Conservation (phyloP, 2,329 filamentous ascomycete genomes). For the Aspergillus eucalypticola region DNA sequence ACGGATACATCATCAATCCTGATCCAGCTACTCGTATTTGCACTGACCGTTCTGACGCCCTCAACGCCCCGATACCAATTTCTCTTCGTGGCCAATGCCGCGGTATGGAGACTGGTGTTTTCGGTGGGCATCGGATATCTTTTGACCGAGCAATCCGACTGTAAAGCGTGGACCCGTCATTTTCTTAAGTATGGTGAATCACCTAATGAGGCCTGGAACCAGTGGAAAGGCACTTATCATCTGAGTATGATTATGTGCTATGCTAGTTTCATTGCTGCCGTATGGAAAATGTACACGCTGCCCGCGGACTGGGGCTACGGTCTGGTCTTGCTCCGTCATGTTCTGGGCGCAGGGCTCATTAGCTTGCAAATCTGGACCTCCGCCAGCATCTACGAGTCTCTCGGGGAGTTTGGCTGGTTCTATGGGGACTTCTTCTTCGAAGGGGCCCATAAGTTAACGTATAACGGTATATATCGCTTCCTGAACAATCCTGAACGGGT, state of each 20-base stretch:
- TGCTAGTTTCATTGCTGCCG: conserved; percentile 81
- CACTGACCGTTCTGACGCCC: conserved; percentile 73
- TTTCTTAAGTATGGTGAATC: conserved; percentile 96
- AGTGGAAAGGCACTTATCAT: conserved; percentile 97
- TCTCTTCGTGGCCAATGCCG: conserved; percentile 77
- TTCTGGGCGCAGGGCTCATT: conserved; percentile 77
- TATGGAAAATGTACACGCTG: conserved; percentile 94
- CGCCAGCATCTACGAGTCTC: conserved; percentile 87
- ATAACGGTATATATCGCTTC: conserved; percentile 96
- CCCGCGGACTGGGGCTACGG: conserved; percentile 85
- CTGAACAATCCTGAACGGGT: conserved; percentile 96
- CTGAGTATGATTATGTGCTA: conserved; percentile 90
- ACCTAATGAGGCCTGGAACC: conserved; percentile 87
- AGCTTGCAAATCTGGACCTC: conserved; percentile 91
- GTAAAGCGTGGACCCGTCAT: conserved; percentile 94
- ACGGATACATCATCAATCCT: conserved; percentile 81
- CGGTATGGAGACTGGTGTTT: conserved; percentile 88
- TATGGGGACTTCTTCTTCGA: conserved; percentile 99
- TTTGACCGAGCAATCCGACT: conserved; percentile 79
- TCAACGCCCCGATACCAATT: conserved; percentile 72
- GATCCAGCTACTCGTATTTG: conserved; percentile 72
- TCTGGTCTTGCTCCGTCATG: conserved; percentile 81
- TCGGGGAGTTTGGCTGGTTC: conserved; percentile 99
- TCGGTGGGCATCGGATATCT: conserved; percentile 83
- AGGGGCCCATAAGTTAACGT: conserved; percentile 81